Conservation (phyloP, 306 rosid genomes). For the Vicia sativa region DNA sequence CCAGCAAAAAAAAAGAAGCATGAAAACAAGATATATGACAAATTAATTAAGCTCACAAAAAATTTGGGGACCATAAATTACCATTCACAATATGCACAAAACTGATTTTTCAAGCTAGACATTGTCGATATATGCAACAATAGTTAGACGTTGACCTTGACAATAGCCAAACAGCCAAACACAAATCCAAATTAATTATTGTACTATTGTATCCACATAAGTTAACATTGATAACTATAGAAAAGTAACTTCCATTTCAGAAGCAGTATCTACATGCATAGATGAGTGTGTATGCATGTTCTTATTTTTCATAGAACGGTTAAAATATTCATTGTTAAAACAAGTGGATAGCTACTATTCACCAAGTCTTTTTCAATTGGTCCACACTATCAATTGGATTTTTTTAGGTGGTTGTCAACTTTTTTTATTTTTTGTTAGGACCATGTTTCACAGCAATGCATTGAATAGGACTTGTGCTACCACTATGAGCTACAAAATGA, state of each 20-base stretch:
- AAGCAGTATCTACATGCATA: background rate
- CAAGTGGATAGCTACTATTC: conserved; percentile 25
- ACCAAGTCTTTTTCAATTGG: conserved; percentile 41
- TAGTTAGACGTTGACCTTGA: conserved; percentile 39
- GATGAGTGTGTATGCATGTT: conserved; percentile 13
- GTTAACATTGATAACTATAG: conserved; percentile 28
- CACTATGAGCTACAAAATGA: background rate
- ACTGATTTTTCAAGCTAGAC: conserved; percentile 40
- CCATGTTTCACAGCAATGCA: conserved; percentile 46
- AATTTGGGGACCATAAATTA: conserved; percentile 54
- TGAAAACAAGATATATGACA: conserved; percentile 13
- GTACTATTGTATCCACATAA: background rate
- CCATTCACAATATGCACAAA: conserved; percentile 25
- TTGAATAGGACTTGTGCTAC: conserved; percentile 39
- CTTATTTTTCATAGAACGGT: conserved; percentile 13
- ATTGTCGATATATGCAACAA: conserved; percentile 9
- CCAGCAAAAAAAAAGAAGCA: conserved; percentile 17
- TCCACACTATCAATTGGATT: conserved; percentile 39
- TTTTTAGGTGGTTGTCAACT: conserved; percentile 43
- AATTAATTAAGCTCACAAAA: background rate
- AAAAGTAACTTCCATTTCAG: conserved; percentile 12
- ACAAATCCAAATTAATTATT: conserved; percentile 35
- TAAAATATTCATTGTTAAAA: conserved; percentile 23
- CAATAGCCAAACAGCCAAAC: conserved; percentile 35
- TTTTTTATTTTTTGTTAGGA: conserved; percentile 34